Percentiles rank a stretch among this genome's conserved stretches.
These are phyloP conservation scores for Suillus weaverae DNA, from an alignment of 768 basidiomycete species.

Conservation along the genomic window DNA sequence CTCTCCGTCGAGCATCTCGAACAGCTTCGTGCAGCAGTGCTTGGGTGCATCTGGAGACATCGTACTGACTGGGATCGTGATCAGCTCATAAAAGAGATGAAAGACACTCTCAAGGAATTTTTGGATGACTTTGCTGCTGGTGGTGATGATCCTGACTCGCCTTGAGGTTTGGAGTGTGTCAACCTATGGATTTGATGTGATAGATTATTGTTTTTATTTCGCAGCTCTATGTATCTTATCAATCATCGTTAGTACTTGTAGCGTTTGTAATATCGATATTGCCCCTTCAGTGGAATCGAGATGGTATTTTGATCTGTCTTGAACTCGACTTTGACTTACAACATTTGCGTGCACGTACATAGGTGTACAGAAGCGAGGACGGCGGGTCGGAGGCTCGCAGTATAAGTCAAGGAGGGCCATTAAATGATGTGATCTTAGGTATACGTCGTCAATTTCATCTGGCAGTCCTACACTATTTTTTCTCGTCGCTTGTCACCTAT, in stretches of 20 bases:
- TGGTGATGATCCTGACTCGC: slow-evolving; percentile 8
- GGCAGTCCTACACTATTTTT: no score
- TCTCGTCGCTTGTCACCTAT: no score
- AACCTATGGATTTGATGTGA: not conserved
- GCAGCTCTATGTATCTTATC: slow-evolving; percentile 22
- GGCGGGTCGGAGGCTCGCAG: no score
- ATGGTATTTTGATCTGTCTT: not conserved
- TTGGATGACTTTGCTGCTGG: slow-evolving; percentile 56
- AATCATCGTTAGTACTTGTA: slow-evolving; percentile 5
- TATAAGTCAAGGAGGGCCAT: no score
- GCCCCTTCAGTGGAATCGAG: not conserved
- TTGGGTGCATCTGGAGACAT: slow-evolving; percentile 80
- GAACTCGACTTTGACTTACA: no score
- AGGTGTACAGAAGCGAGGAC: no score
- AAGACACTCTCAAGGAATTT: slow-evolving; percentile 59
- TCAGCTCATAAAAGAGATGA: slow-evolving; percentile 58
- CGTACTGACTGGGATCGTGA: slow-evolving; percentile 83
- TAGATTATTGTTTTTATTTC: slow-evolving; percentile 20
- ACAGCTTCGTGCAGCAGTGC: slow-evolving; percentile 83
- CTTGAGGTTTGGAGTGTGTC: slow-evolving; percentile 9
- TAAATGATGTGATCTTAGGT: no score
- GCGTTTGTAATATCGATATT: not conserved
- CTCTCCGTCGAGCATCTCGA: slow-evolving; percentile 90
- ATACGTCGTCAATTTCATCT: no score
- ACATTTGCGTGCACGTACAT: no score